Evolutionary conservation across 805 yeast species (phyloP).

Genomic region (Lipomyces yamadae): DNA sequence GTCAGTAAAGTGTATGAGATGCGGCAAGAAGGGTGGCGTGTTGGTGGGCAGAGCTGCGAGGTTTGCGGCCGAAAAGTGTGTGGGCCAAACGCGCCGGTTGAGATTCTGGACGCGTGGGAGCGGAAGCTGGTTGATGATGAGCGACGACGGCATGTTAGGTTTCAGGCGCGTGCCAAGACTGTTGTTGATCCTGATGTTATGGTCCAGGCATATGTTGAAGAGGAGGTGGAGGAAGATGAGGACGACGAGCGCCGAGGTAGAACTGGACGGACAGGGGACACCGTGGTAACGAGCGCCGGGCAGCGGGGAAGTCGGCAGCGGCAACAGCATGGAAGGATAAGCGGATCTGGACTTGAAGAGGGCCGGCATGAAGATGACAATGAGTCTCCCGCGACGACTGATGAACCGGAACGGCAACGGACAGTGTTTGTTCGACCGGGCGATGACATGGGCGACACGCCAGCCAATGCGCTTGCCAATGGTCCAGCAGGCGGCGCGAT

Average conservation of each 20-base stretch:
- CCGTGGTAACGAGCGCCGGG: not conserved
- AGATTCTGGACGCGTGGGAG: slow-evolving; percentile 33
- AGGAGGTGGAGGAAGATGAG: not conserved
- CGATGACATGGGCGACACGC: slow-evolving; percentile 4
- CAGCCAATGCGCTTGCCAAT: not conserved
- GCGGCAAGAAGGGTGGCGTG: slow-evolving; percentile 37
- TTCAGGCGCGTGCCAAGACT: not conserved
- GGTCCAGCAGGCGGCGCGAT: slow-evolving; percentile 12
- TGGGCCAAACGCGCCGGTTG: slow-evolving; percentile 35
- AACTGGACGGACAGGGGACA: not conserved
- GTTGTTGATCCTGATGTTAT: not conserved
- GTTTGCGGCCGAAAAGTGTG: slow-evolving; percentile 38
- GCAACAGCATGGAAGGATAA: not conserved
- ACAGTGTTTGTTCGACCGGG: slow-evolving; percentile 2
- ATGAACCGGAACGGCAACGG: not conserved
- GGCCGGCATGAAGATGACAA: not conserved
- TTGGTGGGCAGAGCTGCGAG: slow-evolving; percentile 32
- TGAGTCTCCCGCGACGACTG: not conserved
- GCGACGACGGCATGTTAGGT: slow-evolving; percentile 13
- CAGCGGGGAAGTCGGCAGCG: not conserved
- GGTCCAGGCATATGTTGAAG: slow-evolving; percentile 1
- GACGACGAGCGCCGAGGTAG: not conserved
- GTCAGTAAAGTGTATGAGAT: slow-evolving; percentile 29
- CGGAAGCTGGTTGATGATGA: slow-evolving; percentile 24
- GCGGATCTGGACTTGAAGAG: not conserved